Evolutionary conservation across 2,329 filamentous ascomycete genomes (phyloP).

Genomic region (Neophaeococcomyces aloes): DNA sequence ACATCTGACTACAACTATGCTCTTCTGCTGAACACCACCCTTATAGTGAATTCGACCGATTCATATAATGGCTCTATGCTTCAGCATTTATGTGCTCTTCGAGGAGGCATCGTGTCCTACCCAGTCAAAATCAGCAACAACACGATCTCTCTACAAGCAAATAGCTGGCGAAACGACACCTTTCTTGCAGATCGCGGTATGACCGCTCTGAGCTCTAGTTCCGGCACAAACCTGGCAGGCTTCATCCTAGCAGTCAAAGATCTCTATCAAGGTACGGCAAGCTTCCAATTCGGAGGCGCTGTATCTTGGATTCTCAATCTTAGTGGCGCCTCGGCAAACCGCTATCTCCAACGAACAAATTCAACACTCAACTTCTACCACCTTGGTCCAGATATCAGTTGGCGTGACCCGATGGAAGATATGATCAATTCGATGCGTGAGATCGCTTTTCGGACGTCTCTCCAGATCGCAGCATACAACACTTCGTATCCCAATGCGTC

Average conservation of each 20-base stretch:
- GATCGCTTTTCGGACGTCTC: slow-evolving; percentile 10
- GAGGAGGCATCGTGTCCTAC: too few relatives aligned
- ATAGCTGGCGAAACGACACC: too few relatives aligned
- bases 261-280: slow-evolving; percentile 5
- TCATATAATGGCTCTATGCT: too few relatives aligned
- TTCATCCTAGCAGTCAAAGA: slow-evolving; percentile 11
- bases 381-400: neutral
- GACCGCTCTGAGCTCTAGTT: too few relatives aligned
- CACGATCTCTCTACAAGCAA: too few relatives aligned
- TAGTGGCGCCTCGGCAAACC: neutral
- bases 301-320: slow-evolving; percentile 8
- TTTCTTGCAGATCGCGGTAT: too few relatives aligned
- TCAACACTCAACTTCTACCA: neutral
- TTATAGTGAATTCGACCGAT: too few relatives aligned
- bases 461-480: slow-evolving; percentile 7
- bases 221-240: slow-evolving; percentile 11
- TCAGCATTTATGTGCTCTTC: too few relatives aligned
- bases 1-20: too few relatives aligned
- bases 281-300: slow-evolving; percentile 10
- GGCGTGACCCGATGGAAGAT: slow-evolving; percentile 9
- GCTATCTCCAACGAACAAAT: neutral
- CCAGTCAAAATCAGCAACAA: too few relatives aligned
- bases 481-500: neutral
- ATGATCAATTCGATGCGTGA: slow-evolving; percentile 8
- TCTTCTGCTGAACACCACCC: too few relatives aligned